These are phyloP conservation scores for Botrytis elliptica DNA, from an alignment of 2,329 filamentous ascomycete species.

Conservation along the genomic window DNA sequence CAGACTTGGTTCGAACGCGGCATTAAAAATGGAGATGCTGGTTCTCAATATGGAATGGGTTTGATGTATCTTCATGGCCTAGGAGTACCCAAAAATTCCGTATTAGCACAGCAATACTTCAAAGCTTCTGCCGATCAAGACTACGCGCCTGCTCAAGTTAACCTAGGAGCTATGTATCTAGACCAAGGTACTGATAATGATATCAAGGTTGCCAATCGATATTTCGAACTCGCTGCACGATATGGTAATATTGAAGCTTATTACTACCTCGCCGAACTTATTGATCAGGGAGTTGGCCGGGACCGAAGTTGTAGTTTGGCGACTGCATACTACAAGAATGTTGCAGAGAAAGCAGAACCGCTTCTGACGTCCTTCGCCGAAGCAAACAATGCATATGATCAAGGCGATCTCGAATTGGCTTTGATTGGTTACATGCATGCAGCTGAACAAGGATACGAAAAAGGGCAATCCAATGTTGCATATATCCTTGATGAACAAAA, in stretches of 20 bases:
- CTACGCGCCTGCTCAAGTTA: constrained; percentile 63
- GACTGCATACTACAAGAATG: constrained; percentile 65
- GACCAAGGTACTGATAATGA: constrained; percentile 56
- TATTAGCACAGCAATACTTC: constrained; percentile 63
- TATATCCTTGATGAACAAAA: constrained; percentile 66
- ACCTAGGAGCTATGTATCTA: constrained; percentile 65
- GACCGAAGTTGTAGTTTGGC: constrained; percentile 66
- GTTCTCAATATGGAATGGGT: constrained; percentile 68
- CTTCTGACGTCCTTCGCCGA: constrained; percentile 63
- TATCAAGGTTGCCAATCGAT: constrained; percentile 55
- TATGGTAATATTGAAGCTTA: constrained; percentile 70
- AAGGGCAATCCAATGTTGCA: constrained; percentile 69
- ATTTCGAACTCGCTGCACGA: constrained; percentile 68
- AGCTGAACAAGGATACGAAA: constrained; percentile 72
- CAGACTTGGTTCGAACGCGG: constrained; percentile 68
- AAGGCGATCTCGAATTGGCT: constrained; percentile 62
- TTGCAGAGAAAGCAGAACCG: constrained; percentile 56
- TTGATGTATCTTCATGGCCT: constrained; percentile 69
- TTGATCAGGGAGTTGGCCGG: constrained; percentile 62
- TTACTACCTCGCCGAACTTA: constrained; percentile 71
- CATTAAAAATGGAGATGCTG: constrained; percentile 59
- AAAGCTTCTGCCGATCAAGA: constrained; percentile 67
- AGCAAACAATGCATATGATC: constrained; percentile 64
- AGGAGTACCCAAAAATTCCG: constrained; percentile 59
- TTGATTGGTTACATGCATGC: constrained; percentile 68